Evolutionary conservation across 1,284 basidiomycete genomes (phyloP).

Genomic region (Butyriboletus regius): DNA sequence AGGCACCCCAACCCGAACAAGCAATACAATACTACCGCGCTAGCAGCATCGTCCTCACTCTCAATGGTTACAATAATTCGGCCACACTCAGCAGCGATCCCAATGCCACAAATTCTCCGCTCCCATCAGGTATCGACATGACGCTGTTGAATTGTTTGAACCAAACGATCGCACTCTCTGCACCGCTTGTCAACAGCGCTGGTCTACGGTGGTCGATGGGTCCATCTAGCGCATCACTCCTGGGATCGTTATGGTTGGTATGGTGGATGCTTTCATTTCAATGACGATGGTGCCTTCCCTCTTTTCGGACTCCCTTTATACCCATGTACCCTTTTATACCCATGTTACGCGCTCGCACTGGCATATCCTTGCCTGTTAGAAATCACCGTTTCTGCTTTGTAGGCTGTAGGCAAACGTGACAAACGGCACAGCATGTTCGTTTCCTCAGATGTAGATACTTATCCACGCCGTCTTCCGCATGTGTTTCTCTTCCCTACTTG

Average conservation of each 20-base stretch:
- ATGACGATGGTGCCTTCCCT: neutral
- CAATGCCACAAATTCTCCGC: conserved; percentile 29
- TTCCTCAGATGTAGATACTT: no score
- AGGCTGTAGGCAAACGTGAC: no score
- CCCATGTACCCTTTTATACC: no score
- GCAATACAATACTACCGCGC: conserved; percentile 40
- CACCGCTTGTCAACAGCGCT: conserved; percentile 32
- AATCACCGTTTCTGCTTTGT: no score
- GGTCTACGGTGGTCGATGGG: conserved; percentile 1
- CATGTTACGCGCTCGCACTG: no score
- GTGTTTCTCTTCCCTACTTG: no score
- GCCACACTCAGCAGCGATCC: conserved; percentile 21
- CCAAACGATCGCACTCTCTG: conserved; percentile 38
- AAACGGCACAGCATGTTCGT: no score
- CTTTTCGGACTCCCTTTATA: no score
- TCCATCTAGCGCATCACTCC: conserved; percentile 6
- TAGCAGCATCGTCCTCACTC: conserved; percentile 32
- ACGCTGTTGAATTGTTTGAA: conserved; percentile 40
- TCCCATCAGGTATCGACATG: conserved; percentile 37
- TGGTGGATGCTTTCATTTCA: conserved; percentile 12
- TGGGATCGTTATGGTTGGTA: conserved; percentile 13
- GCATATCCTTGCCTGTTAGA: no score
- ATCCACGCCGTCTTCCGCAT: no score
- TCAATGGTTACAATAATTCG: conserved; percentile 46
- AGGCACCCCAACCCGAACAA: conserved; percentile 28